Evolutionary conservation across 305 asterid genomes (phyloP).

Genomic region (Solanum hybrid): DNA sequence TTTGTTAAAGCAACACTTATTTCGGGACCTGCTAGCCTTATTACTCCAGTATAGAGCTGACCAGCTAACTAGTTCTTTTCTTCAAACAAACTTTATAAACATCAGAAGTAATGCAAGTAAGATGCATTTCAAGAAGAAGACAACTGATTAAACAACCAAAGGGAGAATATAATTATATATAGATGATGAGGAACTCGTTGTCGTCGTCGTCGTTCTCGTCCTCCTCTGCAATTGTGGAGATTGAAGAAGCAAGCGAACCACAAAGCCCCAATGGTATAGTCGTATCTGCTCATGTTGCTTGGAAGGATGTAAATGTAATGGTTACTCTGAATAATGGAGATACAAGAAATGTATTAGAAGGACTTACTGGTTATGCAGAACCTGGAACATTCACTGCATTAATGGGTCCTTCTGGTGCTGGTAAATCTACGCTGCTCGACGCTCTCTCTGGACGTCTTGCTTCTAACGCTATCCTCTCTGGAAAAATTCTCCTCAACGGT

Average conservation of each 20-base stretch:
- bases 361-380: constrained; percentile 73
- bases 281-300: constrained; percentile 65
- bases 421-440: constrained; percentile 79
- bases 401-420: constrained; percentile 95
- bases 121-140: not conserved
- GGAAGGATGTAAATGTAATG: constrained; percentile 77
- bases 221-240: constrained; percentile 33
- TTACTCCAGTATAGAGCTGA: not conserved
- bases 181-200: not conserved
- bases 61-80: not conserved
- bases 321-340: constrained; percentile 68
- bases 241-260: constrained; percentile 52
- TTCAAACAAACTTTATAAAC: not conserved
- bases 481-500: constrained; percentile 67
- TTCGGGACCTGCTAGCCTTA: not conserved
- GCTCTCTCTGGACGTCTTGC: constrained; percentile 83
- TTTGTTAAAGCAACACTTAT: not conserved
- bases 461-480: constrained; percentile 76
- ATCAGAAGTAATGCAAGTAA: not conserved
- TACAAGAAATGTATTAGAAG: constrained; percentile 58
- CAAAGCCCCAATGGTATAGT: constrained; percentile 36
- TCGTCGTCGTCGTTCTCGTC: not conserved
- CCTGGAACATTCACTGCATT: constrained; percentile 83
- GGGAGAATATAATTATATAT: not conserved
- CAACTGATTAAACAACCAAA: not conserved